These are phyloP conservation scores for Phytophthora citrophthora DNA, from an alignment of 352 stramenopile species.

Conservation along the genomic window DNA sequence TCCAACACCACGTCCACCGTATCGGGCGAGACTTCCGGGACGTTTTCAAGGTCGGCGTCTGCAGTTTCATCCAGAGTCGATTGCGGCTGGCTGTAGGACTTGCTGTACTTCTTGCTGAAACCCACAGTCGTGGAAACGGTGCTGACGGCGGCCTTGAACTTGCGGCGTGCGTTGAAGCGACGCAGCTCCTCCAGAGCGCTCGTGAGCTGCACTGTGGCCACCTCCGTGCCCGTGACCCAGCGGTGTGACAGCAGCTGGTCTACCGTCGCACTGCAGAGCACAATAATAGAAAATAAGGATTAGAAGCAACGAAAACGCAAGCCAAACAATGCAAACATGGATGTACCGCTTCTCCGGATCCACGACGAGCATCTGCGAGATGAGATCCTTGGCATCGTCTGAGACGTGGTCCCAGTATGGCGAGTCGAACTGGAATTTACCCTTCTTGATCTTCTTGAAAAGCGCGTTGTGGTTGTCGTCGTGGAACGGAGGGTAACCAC, in stretches of 20 bases:
- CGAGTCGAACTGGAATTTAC: conserved; percentile 95
- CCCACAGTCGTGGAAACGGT: conserved; percentile 80
- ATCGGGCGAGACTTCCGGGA: conserved; percentile 28
- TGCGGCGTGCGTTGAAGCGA: conserved; percentile 95
- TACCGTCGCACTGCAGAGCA: conserved; percentile 68
- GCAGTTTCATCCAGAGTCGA: conserved; percentile 29
- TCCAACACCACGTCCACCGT: conserved; percentile 38
- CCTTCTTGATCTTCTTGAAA: conserved; percentile 95
- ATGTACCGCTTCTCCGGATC: conserved; percentile 86
- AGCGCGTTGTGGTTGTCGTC: conserved; percentile 94
- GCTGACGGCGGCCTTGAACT: conserved; percentile 94
- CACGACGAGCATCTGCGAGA: conserved; percentile 93
- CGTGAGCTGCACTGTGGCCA: conserved; percentile 90
- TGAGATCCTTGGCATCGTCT: conserved; percentile 94
- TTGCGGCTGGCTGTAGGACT: conserved; percentile 50
- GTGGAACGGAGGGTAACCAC: conserved; percentile 89
- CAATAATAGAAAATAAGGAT: conserved; percentile 5
- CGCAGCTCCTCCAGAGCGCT: conserved; percentile 92
- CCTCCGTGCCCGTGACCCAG: conserved; percentile 90
- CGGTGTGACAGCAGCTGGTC: conserved; percentile 87
- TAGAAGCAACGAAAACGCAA: background rate
- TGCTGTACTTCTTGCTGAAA: conserved; percentile 82
- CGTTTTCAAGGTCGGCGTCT: conserved; percentile 15
- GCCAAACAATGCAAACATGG: background rate
- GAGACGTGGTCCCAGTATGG: conserved; percentile 96